These are phyloP conservation scores for Beauveria scarabaeidicola DNA, from an alignment of 2,329 filamentous ascomycete species.

Conservation along the genomic window DNA sequence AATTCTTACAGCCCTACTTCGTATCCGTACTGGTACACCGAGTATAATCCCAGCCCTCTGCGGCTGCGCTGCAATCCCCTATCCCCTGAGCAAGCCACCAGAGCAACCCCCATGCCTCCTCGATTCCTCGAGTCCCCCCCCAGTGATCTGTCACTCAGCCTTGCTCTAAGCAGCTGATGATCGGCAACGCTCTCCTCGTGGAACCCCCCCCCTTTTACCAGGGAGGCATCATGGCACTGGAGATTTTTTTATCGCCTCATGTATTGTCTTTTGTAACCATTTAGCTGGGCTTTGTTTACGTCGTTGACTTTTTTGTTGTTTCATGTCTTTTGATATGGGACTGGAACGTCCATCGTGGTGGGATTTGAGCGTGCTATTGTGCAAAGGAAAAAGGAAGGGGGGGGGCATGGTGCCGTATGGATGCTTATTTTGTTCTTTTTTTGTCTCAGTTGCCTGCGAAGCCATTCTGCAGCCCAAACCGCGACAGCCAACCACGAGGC, in stretches of 20 bases:
- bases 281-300: too few species aligned
- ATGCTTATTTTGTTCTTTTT: not conserved
- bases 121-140: not conserved
- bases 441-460: not conserved
- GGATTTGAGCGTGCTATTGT: too few species aligned
- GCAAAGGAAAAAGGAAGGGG: not conserved
- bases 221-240: too few species aligned
- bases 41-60: not conserved
- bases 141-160: not conserved
- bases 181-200: not conserved
- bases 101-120: not conserved
- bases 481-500: not conserved
- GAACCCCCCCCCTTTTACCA: too few species aligned
- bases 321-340: too few species aligned
- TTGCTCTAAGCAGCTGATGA: not conserved
- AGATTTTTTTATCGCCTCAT: too few species aligned
- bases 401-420: too few species aligned
- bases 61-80: not conserved
- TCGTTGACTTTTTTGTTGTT: too few species aligned
- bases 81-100: not conserved
- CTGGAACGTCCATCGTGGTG: too few species aligned
- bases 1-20: not conserved
- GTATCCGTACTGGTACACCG: not conserved
- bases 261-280: too few species aligned
- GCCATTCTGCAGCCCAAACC: not conserved